phyloP scores from a whole-genome alignment of 257 asterid species.

The Jasminum sambac region DNA sequence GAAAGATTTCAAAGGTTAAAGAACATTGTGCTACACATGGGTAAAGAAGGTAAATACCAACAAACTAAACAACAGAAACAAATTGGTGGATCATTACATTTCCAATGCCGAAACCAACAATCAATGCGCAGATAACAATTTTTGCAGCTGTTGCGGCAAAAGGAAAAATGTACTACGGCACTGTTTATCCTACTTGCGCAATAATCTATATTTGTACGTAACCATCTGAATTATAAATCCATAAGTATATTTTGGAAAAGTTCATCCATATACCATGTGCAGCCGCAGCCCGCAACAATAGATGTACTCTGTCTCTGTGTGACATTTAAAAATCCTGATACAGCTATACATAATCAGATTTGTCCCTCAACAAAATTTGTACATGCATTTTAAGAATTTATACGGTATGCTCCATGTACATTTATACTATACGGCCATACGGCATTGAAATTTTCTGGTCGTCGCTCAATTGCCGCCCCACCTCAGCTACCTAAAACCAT shows the following conservation, averaged over 20 bases:
- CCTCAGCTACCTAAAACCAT: neutral
- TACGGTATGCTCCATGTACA: no score
- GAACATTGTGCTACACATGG: no score
- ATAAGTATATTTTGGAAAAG: neutral
- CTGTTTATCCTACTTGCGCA: neutral
- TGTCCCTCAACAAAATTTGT: neutral
- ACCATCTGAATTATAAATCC: neutral
- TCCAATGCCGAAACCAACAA: no score
- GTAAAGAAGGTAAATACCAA: no score
- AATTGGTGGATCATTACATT: no score
- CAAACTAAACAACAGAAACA: no score
- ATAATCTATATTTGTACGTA: neutral
- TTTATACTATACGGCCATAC: no score
- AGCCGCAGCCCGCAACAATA: neutral
- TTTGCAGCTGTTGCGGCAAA: neutral
- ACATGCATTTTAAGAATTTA: neutral
- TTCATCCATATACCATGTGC: neutral
- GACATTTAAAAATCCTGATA: neutral
- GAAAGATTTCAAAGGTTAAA: no score
- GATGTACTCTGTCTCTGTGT: neutral
- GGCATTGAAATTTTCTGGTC: neutral
- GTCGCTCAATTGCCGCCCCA: neutral
- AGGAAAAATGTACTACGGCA: neutral
- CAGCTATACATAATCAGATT: neutral
- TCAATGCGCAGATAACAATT: neutral